These are phyloP conservation scores for Jatropha podagrica DNA, from an alignment of 441 rosid species.

Conservation along the genomic window DNA sequence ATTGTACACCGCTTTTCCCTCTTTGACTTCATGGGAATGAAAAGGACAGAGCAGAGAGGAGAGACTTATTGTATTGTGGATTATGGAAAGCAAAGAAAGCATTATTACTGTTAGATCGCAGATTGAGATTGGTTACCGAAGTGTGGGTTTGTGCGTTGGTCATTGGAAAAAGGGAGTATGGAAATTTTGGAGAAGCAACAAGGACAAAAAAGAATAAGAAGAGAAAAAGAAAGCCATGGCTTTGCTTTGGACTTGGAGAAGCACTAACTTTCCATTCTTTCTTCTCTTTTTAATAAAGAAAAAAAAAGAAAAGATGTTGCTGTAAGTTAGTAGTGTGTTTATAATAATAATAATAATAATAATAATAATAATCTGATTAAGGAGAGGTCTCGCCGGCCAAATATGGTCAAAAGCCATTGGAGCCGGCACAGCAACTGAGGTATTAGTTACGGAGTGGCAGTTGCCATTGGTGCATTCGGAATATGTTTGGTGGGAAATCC, in stretches of 20 bases:
- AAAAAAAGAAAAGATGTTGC: no score
- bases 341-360: not conserved
- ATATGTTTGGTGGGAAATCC: conserved; percentile 6
- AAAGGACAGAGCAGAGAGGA: not conserved
- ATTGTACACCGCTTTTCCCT: conserved; percentile 13
- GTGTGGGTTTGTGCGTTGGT: not conserved
- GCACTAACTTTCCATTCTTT: not conserved
- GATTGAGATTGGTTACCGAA: not conserved
- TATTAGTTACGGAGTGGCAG: conserved; percentile 29
- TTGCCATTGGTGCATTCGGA: not conserved
- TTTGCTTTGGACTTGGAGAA: not conserved
- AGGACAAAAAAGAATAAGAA: conserved; percentile 29
- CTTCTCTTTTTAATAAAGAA: no score
- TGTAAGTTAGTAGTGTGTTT: no score
- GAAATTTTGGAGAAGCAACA: conserved; percentile 3
- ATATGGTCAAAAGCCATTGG: conserved; percentile 28
- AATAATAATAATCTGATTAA: not conserved
- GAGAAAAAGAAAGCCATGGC: not conserved
- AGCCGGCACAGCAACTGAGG: conserved; percentile 30
- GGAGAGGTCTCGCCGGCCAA: conserved; percentile 26
- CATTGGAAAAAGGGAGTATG: not conserved
- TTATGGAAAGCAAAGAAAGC: not conserved
- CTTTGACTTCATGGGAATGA: not conserved
- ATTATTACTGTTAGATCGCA: not conserved
- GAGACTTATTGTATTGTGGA: not conserved